phyloP scores from a whole-genome alignment of 768 basidiomycete species.

The Pisolithus microcarpus region DNA sequence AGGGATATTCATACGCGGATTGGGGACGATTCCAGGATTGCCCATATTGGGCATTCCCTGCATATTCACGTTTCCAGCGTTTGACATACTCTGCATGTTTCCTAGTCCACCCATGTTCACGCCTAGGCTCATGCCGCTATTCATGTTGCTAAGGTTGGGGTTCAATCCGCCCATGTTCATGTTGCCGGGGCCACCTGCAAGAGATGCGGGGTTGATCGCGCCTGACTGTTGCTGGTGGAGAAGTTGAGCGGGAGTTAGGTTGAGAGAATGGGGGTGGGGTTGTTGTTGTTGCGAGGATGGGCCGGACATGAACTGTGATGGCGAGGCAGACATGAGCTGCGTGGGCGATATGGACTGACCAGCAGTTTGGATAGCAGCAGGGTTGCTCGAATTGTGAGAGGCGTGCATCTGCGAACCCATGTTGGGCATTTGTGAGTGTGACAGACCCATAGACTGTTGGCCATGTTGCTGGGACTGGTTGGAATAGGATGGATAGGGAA shows the following conservation, averaged over 20 bases:
- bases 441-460: constrained; percentile 9
- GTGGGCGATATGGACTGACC: constrained; percentile 20
- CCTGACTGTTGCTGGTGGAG: constrained; percentile 28
- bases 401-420: constrained; percentile 7
- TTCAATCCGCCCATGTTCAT: constrained; percentile 15
- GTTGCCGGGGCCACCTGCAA: constrained; percentile 1
- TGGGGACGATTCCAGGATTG: constrained; percentile 13
- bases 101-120: constrained; percentile 16
- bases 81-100: constrained; percentile 12
- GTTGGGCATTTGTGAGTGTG: constrained; percentile 11
- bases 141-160: constrained; percentile 16
- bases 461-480: constrained; percentile 11
- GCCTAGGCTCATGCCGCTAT: constrained; percentile 13
- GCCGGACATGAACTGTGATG: constrained; percentile 20
- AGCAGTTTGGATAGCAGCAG: constrained; percentile 3
- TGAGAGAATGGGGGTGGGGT: constrained; percentile 12
- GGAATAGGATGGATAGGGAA: constrained; percentile 9
- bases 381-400: constrained; percentile 1
- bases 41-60: constrained; percentile 9
- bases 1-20: constrained; percentile 18
- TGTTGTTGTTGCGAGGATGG: constrained; percentile 7
- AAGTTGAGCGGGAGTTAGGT: constrained; percentile 31
- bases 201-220: constrained; percentile 6
- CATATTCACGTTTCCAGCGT: constrained; percentile 14
- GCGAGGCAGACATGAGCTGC: constrained; percentile 12